Conservation (phyloP, 2,329 filamentous ascomycete species). For the Rutstroemia sp. region DNA sequence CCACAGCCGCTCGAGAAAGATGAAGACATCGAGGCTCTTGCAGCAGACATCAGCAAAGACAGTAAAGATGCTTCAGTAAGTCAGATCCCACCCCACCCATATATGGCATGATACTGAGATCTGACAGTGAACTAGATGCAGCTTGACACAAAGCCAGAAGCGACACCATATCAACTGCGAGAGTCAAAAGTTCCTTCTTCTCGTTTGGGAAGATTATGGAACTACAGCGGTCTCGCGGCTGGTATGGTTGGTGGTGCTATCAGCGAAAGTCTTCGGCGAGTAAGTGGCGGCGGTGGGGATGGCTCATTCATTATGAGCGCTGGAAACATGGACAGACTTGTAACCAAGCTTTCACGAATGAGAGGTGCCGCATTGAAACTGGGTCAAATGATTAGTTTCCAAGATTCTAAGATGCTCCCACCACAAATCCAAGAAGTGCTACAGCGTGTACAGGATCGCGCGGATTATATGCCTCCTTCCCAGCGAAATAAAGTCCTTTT, state of each 20-base stretch:
- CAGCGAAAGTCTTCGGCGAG: slow-evolving; percentile 74
- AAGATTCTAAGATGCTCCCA: slow-evolving; percentile 93
- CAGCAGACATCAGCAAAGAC: slow-evolving; percentile 35
- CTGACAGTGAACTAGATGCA: slow-evolving; percentile 35
- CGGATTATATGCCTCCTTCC: slow-evolving; percentile 95
- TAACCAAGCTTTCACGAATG: slow-evolving; percentile 91
- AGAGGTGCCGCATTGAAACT: slow-evolving; percentile 93
- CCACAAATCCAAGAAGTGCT: slow-evolving; percentile 80
- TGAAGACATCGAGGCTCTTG: slow-evolving; percentile 38
- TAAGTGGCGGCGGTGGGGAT: slow-evolving; percentile 58
- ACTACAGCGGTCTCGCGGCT: slow-evolving; percentile 86
- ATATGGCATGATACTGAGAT: slow-evolving; percentile 33
- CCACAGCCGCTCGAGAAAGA: slow-evolving; percentile 15
- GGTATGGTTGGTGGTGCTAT: slow-evolving; percentile 94
- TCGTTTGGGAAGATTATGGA: slow-evolving; percentile 81
- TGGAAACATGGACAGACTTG: slow-evolving; percentile 86
- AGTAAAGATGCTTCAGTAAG: slow-evolving; percentile 27
- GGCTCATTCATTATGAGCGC: slow-evolving; percentile 84
- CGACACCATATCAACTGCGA: slow-evolving; percentile 57
- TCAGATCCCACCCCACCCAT: not conserved
- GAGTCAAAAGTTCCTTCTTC: slow-evolving; percentile 90
- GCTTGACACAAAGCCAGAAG: slow-evolving; percentile 19
- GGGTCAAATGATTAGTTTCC: slow-evolving; percentile 97
- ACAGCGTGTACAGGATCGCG: slow-evolving; percentile 89
- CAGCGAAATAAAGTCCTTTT: slow-evolving; percentile 81